phyloP scores from a whole-genome alignment of 2,329 filamentous ascomycete genomes.

The Microdochium nivale region DNA sequence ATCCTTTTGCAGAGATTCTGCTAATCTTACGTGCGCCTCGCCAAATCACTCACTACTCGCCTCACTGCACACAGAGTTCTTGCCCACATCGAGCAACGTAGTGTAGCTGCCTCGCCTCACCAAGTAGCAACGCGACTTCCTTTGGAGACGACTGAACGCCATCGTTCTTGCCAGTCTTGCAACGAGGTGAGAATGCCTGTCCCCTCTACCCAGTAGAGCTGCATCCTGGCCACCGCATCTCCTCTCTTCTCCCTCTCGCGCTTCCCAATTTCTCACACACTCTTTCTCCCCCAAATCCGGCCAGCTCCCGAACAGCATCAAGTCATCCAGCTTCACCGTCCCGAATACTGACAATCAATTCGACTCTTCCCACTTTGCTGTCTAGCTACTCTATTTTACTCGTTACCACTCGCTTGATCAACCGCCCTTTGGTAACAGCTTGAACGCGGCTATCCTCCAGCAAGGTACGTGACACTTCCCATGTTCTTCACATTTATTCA shows the following conservation, averaged over 20 bases:
- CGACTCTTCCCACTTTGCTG: constrained; percentile 43
- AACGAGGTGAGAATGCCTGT: too few relatives aligned
- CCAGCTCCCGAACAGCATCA: constrained; percentile 35
- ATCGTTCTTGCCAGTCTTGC: too few relatives aligned
- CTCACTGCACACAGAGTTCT: too few relatives aligned
- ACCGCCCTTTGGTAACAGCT: constrained; percentile 36
- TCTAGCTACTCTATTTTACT: constrained; percentile 53
- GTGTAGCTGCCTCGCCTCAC: too few relatives aligned
- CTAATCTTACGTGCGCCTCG: too few relatives aligned
- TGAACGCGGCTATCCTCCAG: constrained; percentile 1
- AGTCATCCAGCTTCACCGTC: constrained; percentile 26
- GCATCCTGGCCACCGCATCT: constrained; percentile 3
- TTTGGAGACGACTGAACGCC: too few relatives aligned
- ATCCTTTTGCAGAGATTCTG: too few relatives aligned
- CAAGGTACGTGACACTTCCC: constrained; percentile 8
- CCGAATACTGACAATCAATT: constrained; percentile 29
- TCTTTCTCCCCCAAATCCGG: background rate
- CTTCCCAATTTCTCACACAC: background rate
- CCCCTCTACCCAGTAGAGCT: too few relatives aligned
- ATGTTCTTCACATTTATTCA: background rate
- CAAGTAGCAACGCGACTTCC: too few relatives aligned
- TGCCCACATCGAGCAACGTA: too few relatives aligned
- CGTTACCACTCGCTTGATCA: constrained; percentile 45
- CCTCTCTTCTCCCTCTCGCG: constrained; percentile 17
- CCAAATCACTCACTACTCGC: too few relatives aligned